phyloP scores from a whole-genome alignment of 306 rosid species.

The Crotalaria pallida region DNA sequence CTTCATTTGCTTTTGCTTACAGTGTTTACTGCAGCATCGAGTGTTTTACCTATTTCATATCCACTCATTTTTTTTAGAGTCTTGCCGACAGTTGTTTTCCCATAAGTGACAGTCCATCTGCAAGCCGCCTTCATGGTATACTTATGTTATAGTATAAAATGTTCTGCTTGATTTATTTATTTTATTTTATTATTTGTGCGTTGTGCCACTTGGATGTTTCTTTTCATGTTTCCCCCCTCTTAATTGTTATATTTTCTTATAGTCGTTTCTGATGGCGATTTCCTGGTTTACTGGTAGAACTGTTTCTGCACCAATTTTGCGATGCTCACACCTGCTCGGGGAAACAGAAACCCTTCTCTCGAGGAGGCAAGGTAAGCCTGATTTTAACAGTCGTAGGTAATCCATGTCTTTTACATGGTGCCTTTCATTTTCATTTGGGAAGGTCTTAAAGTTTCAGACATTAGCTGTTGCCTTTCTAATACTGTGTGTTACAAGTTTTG shows the following conservation, averaged over 20 bases:
- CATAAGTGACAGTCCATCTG: too few relatives aligned
- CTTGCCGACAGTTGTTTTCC: background rate
- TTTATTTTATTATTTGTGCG: too few relatives aligned
- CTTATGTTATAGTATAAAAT: too few relatives aligned
- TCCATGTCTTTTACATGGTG: background rate
- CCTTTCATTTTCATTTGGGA: background rate
- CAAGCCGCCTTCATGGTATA: too few relatives aligned
- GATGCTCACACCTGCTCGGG: background rate
- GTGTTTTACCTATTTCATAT: too few relatives aligned
- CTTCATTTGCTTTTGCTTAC: too few relatives aligned
- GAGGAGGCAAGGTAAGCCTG: background rate
- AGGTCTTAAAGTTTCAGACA: background rate
- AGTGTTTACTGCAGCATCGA: too few relatives aligned
- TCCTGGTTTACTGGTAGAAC: background rate
- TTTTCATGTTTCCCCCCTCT: background rate
- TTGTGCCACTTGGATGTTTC: too few relatives aligned
- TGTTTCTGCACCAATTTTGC: background rate
- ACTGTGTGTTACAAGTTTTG: background rate
- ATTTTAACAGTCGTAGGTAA: background rate
- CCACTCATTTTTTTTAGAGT: too few relatives aligned
- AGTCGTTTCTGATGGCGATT: background rate
- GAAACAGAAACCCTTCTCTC: background rate
- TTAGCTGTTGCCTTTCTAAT: background rate
- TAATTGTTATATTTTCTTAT: too few relatives aligned
- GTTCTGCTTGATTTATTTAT: too few relatives aligned